Evolutionary conservation across 768 basidiomycete species (phyloP).

Genomic region (Chalciporus pseudorubinellus): DNA sequence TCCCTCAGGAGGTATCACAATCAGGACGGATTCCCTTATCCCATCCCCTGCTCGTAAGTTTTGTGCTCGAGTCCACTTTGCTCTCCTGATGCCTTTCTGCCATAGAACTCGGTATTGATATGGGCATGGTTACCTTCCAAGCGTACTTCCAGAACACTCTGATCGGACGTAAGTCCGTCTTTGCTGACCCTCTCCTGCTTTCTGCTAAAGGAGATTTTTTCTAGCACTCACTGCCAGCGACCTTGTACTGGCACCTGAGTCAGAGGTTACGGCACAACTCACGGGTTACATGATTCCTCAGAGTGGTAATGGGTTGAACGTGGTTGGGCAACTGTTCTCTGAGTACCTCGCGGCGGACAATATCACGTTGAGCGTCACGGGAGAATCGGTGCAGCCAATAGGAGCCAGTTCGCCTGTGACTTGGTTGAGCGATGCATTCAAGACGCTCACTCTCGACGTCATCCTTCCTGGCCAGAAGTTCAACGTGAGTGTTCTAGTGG

Average conservation of each 20-base stretch:
- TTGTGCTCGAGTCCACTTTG: background rate
- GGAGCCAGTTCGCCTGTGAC: conserved; percentile 49
- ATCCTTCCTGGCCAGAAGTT: conserved; percentile 60
- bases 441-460: conserved; percentile 60
- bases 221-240: conserved; percentile 51
- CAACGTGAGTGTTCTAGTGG: conserved; percentile 33
- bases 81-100: conserved; percentile 14
- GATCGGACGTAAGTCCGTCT: conserved; percentile 55
- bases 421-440: conserved; percentile 72
- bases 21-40: conserved; percentile 64
- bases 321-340: conserved; percentile 63
- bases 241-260: conserved; percentile 49
- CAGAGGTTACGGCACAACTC: conserved; percentile 50
- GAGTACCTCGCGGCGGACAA: conserved; percentile 63
- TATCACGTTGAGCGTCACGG: conserved; percentile 56
- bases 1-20: conserved; percentile 65
- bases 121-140: conserved; percentile 64
- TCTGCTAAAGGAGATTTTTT: background rate
- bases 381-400: conserved; percentile 58
- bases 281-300: conserved; percentile 65
- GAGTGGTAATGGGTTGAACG: conserved; percentile 49
- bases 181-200: background rate
- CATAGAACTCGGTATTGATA: conserved; percentile 64
- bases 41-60: conserved; percentile 64
- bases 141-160: conserved; percentile 53